Base-by-base conservation (phyloP, 2,329 filamentous ascomycete genomes). In the Waltergamsia citrina region DNA sequence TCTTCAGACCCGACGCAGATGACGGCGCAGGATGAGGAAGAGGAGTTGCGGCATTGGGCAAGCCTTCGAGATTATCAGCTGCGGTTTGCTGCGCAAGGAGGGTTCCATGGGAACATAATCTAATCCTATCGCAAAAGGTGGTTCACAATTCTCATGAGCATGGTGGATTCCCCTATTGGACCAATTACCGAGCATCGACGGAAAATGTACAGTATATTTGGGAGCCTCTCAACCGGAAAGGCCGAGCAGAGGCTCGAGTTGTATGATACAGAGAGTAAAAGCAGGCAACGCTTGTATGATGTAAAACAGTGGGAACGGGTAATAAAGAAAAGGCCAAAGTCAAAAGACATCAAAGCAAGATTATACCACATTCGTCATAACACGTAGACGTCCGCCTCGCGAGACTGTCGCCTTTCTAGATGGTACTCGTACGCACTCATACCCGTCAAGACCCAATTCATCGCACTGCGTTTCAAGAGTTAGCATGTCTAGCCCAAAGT, bases 21-120 rank as follows among this genome's bases (percentile, higher is more conserved):
- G 67, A 68, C 62, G 38, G 52, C 50, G 12, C 58, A 83, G 41
- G 74, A 79, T 25, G 85, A 92, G 45, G 83, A 90, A 47, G 73
- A 81, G 34, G 85, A 92, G 54, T 56, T 92, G 43, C 67, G 74
- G 15, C 69, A 76, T 38, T 94, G 86, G 86, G 81, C 82, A 0
- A 84, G 83, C 51, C 57, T 94, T 42, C 70, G 83, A 38, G 81
- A 90, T 34, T 83, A 84, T 43, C 86, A 93, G 56, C 57, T 79
- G 41, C 76, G 78, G 14, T 38, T 30, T 16, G 32, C 77, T 7
- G 71, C 78, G 35, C 70, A 70, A 23, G 80, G 78, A 2, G 80
- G 76, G 2, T 68, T 77, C 32, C 38, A 45, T 1, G 52, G 51
- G 6, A 22, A 9, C 22, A 23, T 38, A 21, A 11, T 29, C 5